Evolutionary conservation across 2,329 filamentous ascomycete species (phyloP).

Genomic region (Basipetospora chlamydospora): DNA sequence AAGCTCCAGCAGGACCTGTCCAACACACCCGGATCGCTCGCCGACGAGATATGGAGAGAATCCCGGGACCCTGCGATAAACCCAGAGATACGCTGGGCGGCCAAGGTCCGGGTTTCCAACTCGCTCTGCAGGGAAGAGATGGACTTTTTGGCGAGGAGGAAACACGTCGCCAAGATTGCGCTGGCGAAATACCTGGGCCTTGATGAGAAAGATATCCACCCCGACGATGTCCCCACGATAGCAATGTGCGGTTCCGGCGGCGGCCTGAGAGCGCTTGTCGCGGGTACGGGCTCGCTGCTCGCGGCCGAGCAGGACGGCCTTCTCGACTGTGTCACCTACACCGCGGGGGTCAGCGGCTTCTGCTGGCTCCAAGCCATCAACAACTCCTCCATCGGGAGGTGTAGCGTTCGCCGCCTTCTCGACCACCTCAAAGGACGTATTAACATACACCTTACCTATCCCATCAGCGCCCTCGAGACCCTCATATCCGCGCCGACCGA

Average conservation of each 20-base stretch:
- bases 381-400: conserved; percentile 61
- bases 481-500: conserved; percentile 84
- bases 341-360: conserved; percentile 85
- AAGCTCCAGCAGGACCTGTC: conserved; percentile 83
- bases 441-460: conserved; percentile 82
- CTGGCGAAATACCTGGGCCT: conserved; percentile 72
- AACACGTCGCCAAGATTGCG: conserved; percentile 52
- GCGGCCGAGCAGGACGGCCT: conserved; percentile 75
- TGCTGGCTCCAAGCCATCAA: conserved; percentile 91
- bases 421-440: conserved; percentile 78
- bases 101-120: conserved; percentile 65
- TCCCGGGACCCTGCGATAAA: conserved; percentile 72
- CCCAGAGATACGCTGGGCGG: conserved; percentile 74
- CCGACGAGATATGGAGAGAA: conserved; percentile 87
- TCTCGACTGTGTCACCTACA: conserved; percentile 90
- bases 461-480: conserved; percentile 65
- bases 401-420: conserved; percentile 54
- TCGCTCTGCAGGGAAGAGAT: conserved; percentile 76
- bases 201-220: conserved; percentile 67
- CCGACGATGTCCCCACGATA: conserved; percentile 84
- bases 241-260: conserved; percentile 91
- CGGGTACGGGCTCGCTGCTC: conserved; percentile 71
- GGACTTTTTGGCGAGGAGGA: conserved; percentile 55
- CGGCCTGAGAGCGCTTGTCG: conserved; percentile 76
- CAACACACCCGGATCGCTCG: conserved; percentile 73